Evolutionary conservation across 495 filamentous ascomycete species (phyloP), one percentile per base, ranked within the genome.

Genomic region (Talaromyces trachyspermus): DNA sequence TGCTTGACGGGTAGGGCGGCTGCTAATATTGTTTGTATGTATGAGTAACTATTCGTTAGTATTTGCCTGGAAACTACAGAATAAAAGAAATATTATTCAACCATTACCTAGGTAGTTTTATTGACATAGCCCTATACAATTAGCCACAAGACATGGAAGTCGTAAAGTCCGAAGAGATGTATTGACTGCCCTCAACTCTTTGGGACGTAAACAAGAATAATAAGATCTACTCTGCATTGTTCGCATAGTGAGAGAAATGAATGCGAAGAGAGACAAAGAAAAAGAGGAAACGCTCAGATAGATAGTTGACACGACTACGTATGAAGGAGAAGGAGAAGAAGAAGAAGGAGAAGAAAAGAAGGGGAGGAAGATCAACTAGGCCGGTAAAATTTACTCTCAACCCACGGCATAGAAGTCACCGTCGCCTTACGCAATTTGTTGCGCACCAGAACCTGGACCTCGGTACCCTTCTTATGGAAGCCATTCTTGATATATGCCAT

Each of bases 361-460:
- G n/a, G n/a, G n/a, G n/a, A n/a, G n/a, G n/a, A n/a, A 26, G 40
- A 27, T 49, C 23, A 41, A 32, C 35, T 10, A 20, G 64, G 60
- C 38, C 69, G 63, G 48, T 75, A 84, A 60, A 94, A 96, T 68
- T 86, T 89, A 53, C 73, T 82, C 44, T 81, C 77, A 42, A 96
- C 77, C 68, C 95, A 98, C 24, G 92, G 94, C 92, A 98, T 95
- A 73, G 89, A 91, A 2, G 78, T 76, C 26, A 97, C 86, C 8
- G 72, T 76, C 0, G 87, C 92, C 71, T 82, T 83, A 56, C 88
- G 79, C 54, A 76, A 67, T 73, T 85, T 88, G 7, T 90, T 92
- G 24, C 92, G 73, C 1, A 98, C 85, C 48, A 86, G 51, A 9
- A 95, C 83, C 14, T 76, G 76, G 2, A 97, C 72, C 63, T 90